Evolutionary conservation across 345 rosid species (phyloP).

Genomic region (Eucalyptus guilfoylei): DNA sequence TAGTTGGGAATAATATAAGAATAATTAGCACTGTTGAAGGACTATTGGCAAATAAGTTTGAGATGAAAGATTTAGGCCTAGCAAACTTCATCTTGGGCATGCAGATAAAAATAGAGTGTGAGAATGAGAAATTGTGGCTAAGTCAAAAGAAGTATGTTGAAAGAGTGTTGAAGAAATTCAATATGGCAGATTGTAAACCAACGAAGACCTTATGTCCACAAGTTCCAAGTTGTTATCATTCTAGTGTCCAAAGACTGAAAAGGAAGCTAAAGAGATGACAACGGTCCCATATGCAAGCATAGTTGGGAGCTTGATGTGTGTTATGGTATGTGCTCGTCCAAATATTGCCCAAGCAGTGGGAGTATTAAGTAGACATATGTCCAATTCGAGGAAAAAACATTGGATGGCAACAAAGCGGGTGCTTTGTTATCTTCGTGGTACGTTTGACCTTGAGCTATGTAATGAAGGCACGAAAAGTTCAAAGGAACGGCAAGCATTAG

Average conservation of each 20-base stretch:
- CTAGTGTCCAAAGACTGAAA: rapidly evolving
- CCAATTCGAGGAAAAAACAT: not conserved
- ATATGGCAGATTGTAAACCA: not conserved
- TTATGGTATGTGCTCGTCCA: not conserved
- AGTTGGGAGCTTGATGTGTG: not conserved
- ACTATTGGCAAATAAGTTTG: not conserved
- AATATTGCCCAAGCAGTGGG: not conserved
- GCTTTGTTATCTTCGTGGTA: not conserved
- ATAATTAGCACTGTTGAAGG: not conserved
- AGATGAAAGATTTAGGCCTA: not conserved
- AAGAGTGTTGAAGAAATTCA: not conserved
- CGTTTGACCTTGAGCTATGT: not conserved
- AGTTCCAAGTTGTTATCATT: not conserved
- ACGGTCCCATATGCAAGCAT: not conserved
- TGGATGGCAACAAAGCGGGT: not conserved
- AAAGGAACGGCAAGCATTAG: not conserved
- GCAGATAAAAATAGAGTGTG: not conserved
- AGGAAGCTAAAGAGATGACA: not conserved
- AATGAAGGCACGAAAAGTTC: not conserved
- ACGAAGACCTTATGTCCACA: not conserved
- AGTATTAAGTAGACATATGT: not conserved
- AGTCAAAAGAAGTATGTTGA: not conserved
- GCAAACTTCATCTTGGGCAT: not conserved
- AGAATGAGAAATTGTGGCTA: not conserved
- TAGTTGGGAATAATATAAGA: not conserved